A percentile compares a stretch with the other conserved stretches of the same genome.
phyloP scores from a whole-genome alignment of 805 yeast species.

The Trichomonascus vanleenenianus region DNA sequence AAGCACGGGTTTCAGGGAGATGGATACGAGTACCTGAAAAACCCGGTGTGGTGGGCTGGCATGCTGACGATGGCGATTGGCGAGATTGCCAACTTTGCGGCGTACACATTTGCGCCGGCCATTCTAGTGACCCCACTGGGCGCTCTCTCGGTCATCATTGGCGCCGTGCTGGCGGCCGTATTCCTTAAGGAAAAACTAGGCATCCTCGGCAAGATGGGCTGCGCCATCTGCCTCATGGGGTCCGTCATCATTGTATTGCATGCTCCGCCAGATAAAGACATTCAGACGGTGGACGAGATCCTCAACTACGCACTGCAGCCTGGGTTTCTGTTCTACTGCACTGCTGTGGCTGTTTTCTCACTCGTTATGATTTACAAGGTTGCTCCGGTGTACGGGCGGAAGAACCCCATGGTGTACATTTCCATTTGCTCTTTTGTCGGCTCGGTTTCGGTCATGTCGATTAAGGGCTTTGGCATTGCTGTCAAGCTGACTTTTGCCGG shows the following conservation, averaged over 20 bases:
- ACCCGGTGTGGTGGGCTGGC: slow-evolving; percentile 94
- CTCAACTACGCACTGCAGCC: slow-evolving; percentile 73
- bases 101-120: slow-evolving; percentile 93
- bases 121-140: slow-evolving; percentile 88
- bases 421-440: slow-evolving; percentile 89
- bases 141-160: slow-evolving; percentile 82
- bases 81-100: slow-evolving; percentile 87
- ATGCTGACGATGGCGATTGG: slow-evolving; percentile 85
- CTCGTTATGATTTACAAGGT: slow-evolving; percentile 73
- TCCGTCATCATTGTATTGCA: slow-evolving; percentile 81
- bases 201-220: slow-evolving; percentile 81
- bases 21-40: slow-evolving; percentile 68
- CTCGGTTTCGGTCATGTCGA: slow-evolving; percentile 82
- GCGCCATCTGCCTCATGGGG: slow-evolving; percentile 84
- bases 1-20: slow-evolving; percentile 59
- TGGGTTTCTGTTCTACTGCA: slow-evolving; percentile 55
- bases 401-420: slow-evolving; percentile 81
- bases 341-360: slow-evolving; percentile 57
- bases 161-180: slow-evolving; percentile 82
- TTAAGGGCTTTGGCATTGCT: slow-evolving; percentile 90
- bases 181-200: slow-evolving; percentile 84
- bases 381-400: slow-evolving; percentile 72
- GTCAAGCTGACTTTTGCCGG: slow-evolving; percentile 77
- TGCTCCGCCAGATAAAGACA: slow-evolving; percentile 92
- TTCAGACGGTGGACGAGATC: slow-evolving; percentile 82